Base-by-base conservation (phyloP, 1,139 yeast genomes). In the Yamadazyma membranifaciens region DNA sequence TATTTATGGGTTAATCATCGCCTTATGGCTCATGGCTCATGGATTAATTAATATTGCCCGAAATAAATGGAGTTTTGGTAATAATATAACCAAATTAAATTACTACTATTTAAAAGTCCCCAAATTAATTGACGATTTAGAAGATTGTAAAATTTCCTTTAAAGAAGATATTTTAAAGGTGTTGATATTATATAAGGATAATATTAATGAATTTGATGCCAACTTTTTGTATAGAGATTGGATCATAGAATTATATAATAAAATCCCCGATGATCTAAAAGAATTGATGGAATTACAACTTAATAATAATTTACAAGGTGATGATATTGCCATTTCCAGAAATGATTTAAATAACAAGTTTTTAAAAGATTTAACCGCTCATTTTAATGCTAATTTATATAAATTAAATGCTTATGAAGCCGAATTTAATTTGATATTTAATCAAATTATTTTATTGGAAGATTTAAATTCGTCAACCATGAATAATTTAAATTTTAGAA, bases 1-100 rank as follows among this genome's bases (percentile, higher is more conserved):
- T 57, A 80, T 86, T n/a, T 87, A 87, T 57, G 78, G 95, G 0
- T 70, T 87, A 55, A 70, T 83, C 2, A 57, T 87, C 35, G 91
- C 94, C 1, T 69, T 86, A 25, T 87, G 94, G 94, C 65, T 87
- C 41, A 81, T 87, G 86, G 87, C 92, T 1, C 92, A 87, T 56
- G 95, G 95, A 0, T 61, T 87, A 40, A 78, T 85, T 17, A 73
- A 75, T 40, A 69, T 86, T 3, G 95, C 95, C 0, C 67, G 87
- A 41, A 61, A 71, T 31, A 60, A 65, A 45, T 83, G 87, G 79
- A 62, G 65, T 39, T 68, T 69, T 41, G 80, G 84, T 1, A 62
- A 50, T 37, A 47, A 62, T n/a, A 43, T 63, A n/a, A 54, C 50
- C 27, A 67, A 75, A 36, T 62, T 76, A 38, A 68, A 68, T 49